These are phyloP conservation scores for Phytopythium helicoides DNA, from an alignment of 352 stramenopile species.

Conservation along the genomic window DNA sequence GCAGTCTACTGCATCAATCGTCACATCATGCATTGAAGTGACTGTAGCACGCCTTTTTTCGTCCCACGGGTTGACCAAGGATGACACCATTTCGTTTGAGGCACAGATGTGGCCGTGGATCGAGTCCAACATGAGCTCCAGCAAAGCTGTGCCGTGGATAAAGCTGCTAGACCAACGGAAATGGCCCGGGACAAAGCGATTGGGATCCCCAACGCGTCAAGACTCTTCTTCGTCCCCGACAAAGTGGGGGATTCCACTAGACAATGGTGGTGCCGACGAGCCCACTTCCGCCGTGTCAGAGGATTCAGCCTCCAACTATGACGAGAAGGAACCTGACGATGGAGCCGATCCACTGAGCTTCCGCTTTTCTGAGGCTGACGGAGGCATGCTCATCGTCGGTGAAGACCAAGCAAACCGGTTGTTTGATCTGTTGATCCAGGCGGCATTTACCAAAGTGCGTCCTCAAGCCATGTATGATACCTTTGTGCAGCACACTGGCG, in stretches of 20 bases:
- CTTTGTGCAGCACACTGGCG: constrained; percentile 82
- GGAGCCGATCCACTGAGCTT: constrained; percentile 40
- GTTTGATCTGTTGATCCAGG: constrained; percentile 62
- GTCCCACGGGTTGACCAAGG: constrained; percentile 35
- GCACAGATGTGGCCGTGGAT: constrained; percentile 63
- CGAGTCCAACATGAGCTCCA: constrained; percentile 32
- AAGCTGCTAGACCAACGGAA: constrained; percentile 69
- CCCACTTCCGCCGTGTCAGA: neutral
- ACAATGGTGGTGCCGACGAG: constrained; percentile 10
- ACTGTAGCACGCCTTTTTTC: constrained; percentile 48
- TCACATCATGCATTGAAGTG: constrained; percentile 54
- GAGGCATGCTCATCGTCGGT: constrained; percentile 51
- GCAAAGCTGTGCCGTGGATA: constrained; percentile 59
- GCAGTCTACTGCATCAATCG: constrained; percentile 51
- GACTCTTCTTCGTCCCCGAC: constrained; percentile 17
- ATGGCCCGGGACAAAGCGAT: constrained; percentile 54
- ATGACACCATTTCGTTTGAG: constrained; percentile 30
- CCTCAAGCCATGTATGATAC: constrained; percentile 83
- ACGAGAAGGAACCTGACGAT: constrained; percentile 17
- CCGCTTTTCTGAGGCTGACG: constrained; percentile 67
- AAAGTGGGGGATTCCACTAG: constrained; percentile 19
- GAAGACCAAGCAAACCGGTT: constrained; percentile 57
- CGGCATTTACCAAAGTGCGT: constrained; percentile 67
- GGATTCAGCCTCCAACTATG: constrained; percentile 4
- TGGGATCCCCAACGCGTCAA: constrained; percentile 27